Evolutionary conservation across 192 early-diverging fungal genomes (phyloP).

Genomic region (Coemansia guatemalensis): DNA sequence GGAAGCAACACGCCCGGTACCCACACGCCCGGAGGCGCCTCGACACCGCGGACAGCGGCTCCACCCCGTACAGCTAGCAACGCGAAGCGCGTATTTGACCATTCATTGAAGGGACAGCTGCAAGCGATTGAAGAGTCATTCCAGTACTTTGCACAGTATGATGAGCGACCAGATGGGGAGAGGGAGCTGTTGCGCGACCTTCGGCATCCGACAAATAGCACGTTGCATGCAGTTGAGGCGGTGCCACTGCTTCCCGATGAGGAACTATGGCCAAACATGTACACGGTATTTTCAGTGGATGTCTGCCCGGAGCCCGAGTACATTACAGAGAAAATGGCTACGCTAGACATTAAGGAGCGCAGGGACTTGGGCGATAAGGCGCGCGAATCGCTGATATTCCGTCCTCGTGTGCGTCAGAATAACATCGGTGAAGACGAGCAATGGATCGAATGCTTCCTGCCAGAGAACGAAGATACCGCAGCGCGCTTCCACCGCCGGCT

Average conservation of each 20-base stretch:
- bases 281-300: constrained; percentile 41
- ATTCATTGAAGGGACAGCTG: constrained; percentile 45
- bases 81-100: constrained; percentile 38
- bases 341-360: constrained; percentile 11
- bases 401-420: constrained; percentile 30
- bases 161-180: constrained; percentile 20
- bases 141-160: constrained; percentile 28
- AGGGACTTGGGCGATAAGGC: constrained; percentile 24
- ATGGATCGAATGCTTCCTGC: constrained; percentile 49
- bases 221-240: constrained; percentile 40
- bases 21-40: neutral
- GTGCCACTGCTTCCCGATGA: constrained; percentile 43
- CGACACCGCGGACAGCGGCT: constrained; percentile 9
- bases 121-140: constrained; percentile 50
- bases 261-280: constrained; percentile 38
- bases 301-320: constrained; percentile 43
- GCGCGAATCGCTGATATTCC: constrained; percentile 39
- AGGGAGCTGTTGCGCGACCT: constrained; percentile 30
- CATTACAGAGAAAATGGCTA: neutral
- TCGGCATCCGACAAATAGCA: constrained; percentile 45
- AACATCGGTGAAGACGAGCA: constrained; percentile 42
- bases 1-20: no score
- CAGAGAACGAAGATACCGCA: constrained; percentile 27
- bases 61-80: constrained; percentile 10
- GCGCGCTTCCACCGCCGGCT: constrained; percentile 17